Percentiles rank a stretch among this genome's conserved stretches.
phyloP scores from a whole-genome alignment of 371 early-diverging fungal genomes.

The Saksenaea vasiformis region DNA sequence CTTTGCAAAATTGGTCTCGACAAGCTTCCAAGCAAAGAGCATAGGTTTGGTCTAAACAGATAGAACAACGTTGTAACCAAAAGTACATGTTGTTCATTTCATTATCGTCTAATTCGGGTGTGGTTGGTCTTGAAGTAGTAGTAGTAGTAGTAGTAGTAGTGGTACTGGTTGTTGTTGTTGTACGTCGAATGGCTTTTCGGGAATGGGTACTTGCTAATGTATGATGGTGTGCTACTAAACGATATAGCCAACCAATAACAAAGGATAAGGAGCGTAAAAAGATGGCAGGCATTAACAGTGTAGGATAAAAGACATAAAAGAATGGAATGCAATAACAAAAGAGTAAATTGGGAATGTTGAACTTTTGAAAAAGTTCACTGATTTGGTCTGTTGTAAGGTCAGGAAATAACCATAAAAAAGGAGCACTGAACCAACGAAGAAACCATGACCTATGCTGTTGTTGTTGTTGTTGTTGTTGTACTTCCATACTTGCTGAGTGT shows the following conservation, averaged over 20 bases:
- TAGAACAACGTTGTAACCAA: conserved; percentile 67
- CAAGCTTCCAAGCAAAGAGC: conserved; percentile 64
- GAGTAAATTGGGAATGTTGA: conserved; percentile 48
- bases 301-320: conserved; percentile 50
- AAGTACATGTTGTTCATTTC: conserved; percentile 56
- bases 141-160: not conserved
- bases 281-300: conserved; percentile 50
- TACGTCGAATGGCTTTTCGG: conserved; percentile 6
- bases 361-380: conserved; percentile 35
- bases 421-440: not conserved
- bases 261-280: conserved; percentile 44
- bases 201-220: conserved; percentile 15
- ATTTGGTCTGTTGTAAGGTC: conserved; percentile 12
- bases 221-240: conserved; percentile 34
- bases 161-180: not conserved
- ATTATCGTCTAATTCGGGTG: conserved; percentile 15
- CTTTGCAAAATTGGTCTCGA: conserved; percentile 69
- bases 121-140: conserved; percentile 1
- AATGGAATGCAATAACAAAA: conserved; percentile 53
- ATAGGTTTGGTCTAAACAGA: conserved; percentile 65
- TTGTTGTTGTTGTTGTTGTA: not conserved
- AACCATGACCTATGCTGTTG: not conserved
- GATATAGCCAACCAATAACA: conserved; percentile 39
- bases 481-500: conserved; percentile 1
- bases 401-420: conserved; percentile 6